phyloP scores from a whole-genome alignment of 140 eudicot species.

The Anethum foeniculum region DNA sequence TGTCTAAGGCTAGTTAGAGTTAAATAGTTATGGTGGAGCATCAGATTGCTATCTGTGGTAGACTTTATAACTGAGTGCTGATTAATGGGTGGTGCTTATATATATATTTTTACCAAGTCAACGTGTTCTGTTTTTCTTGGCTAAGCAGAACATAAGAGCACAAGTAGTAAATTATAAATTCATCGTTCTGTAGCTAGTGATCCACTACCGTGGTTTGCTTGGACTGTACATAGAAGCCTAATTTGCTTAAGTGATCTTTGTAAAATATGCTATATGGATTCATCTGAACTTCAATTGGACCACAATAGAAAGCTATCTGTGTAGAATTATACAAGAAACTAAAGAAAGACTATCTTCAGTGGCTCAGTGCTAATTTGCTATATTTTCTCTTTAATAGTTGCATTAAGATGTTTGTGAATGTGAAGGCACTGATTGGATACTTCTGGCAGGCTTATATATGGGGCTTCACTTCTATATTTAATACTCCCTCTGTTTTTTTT shows the following conservation, averaged over 20 bases:
- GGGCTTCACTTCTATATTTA: background rate
- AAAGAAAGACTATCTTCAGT: background rate
- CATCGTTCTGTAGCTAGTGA: background rate
- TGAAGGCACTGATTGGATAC: background rate
- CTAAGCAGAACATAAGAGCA: background rate
- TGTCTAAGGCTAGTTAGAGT: background rate
- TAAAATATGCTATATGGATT: background rate
- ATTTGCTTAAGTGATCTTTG: background rate
- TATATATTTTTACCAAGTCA: background rate
- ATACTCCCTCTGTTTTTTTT: too few relatives aligned
- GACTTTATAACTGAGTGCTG: background rate
- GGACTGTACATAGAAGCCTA: background rate
- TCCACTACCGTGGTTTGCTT: background rate
- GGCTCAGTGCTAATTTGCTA: background rate
- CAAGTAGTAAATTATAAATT: background rate
- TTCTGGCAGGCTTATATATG: background rate
- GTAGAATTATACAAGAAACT: background rate
- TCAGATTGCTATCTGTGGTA: conserved; percentile 1
- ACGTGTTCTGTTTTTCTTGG: background rate
- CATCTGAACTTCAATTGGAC: background rate
- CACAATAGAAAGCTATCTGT: background rate
- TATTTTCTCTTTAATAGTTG: background rate
- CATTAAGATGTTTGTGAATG: background rate
- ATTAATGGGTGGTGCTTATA: background rate
- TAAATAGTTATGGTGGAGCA: background rate